A percentile compares a stretch with the other conserved stretches of the same genome.
Conservation (phyloP, 768 basidiomycete species). For the Lyophyllum shimeji region DNA sequence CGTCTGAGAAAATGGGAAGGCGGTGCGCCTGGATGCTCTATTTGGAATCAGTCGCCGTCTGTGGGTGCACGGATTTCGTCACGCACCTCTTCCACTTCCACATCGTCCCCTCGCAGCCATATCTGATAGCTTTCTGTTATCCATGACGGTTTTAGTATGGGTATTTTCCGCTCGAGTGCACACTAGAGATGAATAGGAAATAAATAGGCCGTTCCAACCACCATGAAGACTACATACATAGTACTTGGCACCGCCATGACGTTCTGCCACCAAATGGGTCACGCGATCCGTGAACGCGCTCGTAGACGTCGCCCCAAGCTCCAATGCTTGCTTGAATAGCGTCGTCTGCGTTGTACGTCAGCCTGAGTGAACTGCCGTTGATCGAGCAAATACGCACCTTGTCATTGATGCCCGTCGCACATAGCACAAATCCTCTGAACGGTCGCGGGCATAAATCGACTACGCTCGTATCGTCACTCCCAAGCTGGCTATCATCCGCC, state of each 20-base stretch:
- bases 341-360: slow-evolving; percentile 44
- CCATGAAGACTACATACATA: slow-evolving; percentile 39
- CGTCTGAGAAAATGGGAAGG: slow-evolving; percentile 70
- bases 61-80: background rate
- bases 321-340: slow-evolving; percentile 72
- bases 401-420: slow-evolving; percentile 77
- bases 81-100: slow-evolving; percentile 63
- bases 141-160: slow-evolving; percentile 80
- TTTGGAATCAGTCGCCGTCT: background rate
- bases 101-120: slow-evolving; percentile 82
- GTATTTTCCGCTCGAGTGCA: slow-evolving; percentile 76
- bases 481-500: slow-evolving; percentile 50
- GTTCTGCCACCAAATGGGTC: slow-evolving; percentile 85
- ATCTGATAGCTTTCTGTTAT: slow-evolving; percentile 65
- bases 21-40: slow-evolving; percentile 62
- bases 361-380: background rate
- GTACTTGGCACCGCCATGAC: slow-evolving; percentile 86
- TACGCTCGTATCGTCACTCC: slow-evolving; percentile 43
- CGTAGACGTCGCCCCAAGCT: slow-evolving; percentile 74
- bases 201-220: slow-evolving; percentile 3
- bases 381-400: slow-evolving; percentile 50
- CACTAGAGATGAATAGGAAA: slow-evolving; percentile 49
- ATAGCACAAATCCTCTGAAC: slow-evolving; percentile 62
- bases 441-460: slow-evolving; percentile 62
- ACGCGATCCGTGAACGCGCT: slow-evolving; percentile 79